Percentiles rank a stretch among this genome's conserved stretches.
Evolutionary conservation across 495 filamentous ascomycete genomes (phyloP).

Genomic region (Paragyromitra xinjiangensis): DNA sequence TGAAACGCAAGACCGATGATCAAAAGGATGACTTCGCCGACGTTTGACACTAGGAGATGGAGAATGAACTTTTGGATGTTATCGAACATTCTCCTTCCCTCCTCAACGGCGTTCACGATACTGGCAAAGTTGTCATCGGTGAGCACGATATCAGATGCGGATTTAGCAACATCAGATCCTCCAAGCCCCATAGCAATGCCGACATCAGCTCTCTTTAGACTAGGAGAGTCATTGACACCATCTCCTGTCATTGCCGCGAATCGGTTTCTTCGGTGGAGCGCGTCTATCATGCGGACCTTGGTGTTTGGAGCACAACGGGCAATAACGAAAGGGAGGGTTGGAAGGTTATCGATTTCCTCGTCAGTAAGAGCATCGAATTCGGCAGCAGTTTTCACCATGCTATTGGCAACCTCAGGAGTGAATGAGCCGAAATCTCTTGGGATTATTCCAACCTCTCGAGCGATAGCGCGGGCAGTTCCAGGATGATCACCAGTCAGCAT

Average conservation of each 20-base stretch:
- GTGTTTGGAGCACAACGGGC: constrained; percentile 63
- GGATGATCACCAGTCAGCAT: constrained; percentile 83
- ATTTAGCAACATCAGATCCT: constrained; percentile 90
- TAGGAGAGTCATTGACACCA: constrained; percentile 75
- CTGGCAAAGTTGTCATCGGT: constrained; percentile 80
- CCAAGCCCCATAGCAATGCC: constrained; percentile 74
- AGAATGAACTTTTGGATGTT: constrained; percentile 81
- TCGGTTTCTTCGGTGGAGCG: constrained; percentile 68
- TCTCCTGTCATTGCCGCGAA: constrained; percentile 72
- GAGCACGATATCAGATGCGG: constrained; percentile 84
- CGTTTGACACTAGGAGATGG: constrained; percentile 74
- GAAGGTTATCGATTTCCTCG: constrained; percentile 62
- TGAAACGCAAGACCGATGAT: constrained; percentile 75
- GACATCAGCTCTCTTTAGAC: constrained; percentile 71
- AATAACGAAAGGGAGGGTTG: constrained; percentile 62
- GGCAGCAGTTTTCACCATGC: constrained; percentile 61
- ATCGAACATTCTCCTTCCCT: constrained; percentile 75
- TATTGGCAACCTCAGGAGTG: constrained; percentile 57
- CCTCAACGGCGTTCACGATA: constrained; percentile 71
- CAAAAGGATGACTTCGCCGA: constrained; percentile 73
- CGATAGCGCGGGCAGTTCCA: constrained; percentile 78
- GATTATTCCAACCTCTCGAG: constrained; percentile 77
- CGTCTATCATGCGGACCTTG: constrained; percentile 67
- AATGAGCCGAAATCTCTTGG: constrained; percentile 65
- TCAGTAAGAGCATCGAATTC: constrained; percentile 63